Conservation (phyloP, 306 rosid genomes). For the Pterocarpus santalinus region DNA sequence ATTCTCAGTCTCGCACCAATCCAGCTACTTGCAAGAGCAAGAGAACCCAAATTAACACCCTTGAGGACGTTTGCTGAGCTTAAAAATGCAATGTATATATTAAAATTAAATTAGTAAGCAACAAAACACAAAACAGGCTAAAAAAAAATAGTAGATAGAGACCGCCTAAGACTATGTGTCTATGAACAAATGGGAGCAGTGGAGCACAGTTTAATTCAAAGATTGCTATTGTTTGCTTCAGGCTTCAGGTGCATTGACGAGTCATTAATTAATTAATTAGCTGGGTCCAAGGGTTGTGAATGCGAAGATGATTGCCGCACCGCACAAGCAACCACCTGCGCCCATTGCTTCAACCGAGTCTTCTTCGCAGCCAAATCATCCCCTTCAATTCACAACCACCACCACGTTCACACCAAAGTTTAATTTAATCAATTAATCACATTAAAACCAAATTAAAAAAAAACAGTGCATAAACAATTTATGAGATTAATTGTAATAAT, state of each 20-base stretch:
- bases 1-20: background rate
- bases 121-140: background rate
- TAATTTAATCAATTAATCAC: background rate
- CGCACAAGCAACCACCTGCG: constrained; percentile 75
- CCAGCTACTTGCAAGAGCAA: background rate
- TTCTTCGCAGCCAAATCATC: constrained; percentile 68
- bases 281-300: background rate
- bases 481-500: too few relatives aligned
- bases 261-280: background rate
- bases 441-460: background rate
- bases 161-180: background rate
- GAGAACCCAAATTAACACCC: background rate
- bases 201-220: background rate
- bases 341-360: constrained; percentile 82
- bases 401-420: background rate
- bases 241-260: background rate
- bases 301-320: constrained; percentile 53
- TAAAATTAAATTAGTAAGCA: background rate
- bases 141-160: background rate
- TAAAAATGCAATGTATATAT: background rate
- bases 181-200: background rate
- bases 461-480: background rate
- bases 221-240: background rate
- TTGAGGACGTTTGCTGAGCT: background rate
- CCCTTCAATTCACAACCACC: constrained; percentile 38